Base-by-base conservation (phyloP, 371 early-diverging fungal genomes). In the Syncephalastrum sp. region DNA sequence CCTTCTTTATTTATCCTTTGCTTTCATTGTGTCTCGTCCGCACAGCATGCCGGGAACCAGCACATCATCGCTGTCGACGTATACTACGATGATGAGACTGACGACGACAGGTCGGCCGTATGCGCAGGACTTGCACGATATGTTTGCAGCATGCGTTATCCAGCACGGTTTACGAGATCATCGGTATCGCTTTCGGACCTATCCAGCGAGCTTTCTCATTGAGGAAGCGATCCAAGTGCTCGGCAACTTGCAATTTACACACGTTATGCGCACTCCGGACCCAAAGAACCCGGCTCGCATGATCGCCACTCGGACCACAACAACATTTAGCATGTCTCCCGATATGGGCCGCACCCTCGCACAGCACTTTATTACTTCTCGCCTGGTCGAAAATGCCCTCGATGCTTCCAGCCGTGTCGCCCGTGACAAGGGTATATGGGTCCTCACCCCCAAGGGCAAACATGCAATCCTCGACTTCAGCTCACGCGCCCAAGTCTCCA, bases 331-430 rank as follows among this genome's bases (percentile, higher is more conserved):
- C 10, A 72, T 83, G 67, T 64, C 74, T 13, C 68, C 70, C 19
- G 71, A 76, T 19, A 83, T 81, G 82, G 82, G 82, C 21, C 73
- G 72, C 33, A 69, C 74, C 47, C 59, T 83, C 3, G 79, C 78
- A 8, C 84, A 82, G 50, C 70, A 82, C 38, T 82, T 83, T 46
- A 64, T 81, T 61, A 78, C 81, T 38, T 78, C 84, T 0, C 73
- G 76, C 4, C 56, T 84, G 21, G 54, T 72, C 15, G 83, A 81
- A 54, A 77, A 72, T 21, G 75, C 79, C 6, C 56, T 70, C 0
- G 86, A 85, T 47, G 70, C 82, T 0, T 60, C 63, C 42, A 81
- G 64, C 41, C 63, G 80, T 46, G 61, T 69, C n/a, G 74, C 83
- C 56, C 79, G 74, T 33, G 79, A 77, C 25, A 78, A 72, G 33